A percentile compares a stretch with the other conserved stretches of the same genome.
phyloP scores from a whole-genome alignment of 75 land plant species.

The Azolla pinnata region DNA sequence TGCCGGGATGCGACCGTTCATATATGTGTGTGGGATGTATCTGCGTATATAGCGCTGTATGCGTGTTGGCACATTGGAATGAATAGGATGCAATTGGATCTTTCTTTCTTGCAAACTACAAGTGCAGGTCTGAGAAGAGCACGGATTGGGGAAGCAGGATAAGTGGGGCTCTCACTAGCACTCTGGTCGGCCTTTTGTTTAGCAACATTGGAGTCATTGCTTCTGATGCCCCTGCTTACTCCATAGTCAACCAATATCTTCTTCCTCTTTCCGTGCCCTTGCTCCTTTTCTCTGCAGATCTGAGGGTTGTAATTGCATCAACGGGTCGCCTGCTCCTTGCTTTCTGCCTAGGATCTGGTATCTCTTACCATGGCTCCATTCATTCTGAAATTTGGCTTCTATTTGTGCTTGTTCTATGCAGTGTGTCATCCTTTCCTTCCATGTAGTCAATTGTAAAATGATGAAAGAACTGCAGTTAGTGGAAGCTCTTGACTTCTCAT shows the following conservation, averaged over 20 bases:
- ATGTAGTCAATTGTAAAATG: too few relatives aligned
- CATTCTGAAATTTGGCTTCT: too few relatives aligned
- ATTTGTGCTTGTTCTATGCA: too few relatives aligned
- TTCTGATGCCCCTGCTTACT: slow-evolving; percentile 50
- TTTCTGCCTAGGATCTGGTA: slow-evolving; percentile 87
- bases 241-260: slow-evolving; percentile 54
- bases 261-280: slow-evolving; percentile 79
- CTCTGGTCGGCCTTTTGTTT: slow-evolving; percentile 69
- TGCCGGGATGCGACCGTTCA: background rate
- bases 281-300: slow-evolving; percentile 69
- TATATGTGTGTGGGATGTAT: background rate
- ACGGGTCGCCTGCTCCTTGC: slow-evolving; percentile 71
- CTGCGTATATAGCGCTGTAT: background rate
- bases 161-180: slow-evolving; percentile 87
- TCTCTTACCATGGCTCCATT: too few relatives aligned
- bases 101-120: slow-evolving; percentile 1
- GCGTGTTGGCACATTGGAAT: background rate
- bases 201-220: slow-evolving; percentile 77
- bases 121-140: slow-evolving; percentile 65
- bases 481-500: too few relatives aligned
- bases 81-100: background rate
- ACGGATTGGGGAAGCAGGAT: slow-evolving; percentile 68
- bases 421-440: too few relatives aligned
- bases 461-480: too few relatives aligned
- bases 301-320: slow-evolving; percentile 54